Evolutionary conservation across 495 filamentous ascomycete species (phyloP), one percentile per base, ranked within the genome.

Genomic region (Penicillium canariense): DNA sequence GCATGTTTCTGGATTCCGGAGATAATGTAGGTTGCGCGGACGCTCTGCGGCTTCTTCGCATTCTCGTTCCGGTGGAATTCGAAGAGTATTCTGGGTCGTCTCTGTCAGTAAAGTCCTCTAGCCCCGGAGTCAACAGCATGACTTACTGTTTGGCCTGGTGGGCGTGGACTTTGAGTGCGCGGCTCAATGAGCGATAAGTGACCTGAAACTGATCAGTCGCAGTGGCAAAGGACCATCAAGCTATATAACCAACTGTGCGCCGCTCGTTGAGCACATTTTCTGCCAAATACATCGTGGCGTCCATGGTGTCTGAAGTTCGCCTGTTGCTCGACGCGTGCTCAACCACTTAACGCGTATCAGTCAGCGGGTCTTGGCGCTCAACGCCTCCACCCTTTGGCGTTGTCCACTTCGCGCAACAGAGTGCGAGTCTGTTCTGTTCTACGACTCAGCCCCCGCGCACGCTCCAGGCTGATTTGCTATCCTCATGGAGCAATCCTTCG

Each of bases 1-100:
- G 54, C 48, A 3, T 56, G 28, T 32, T 65, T 72, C 32, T 75
- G 78, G 34, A 73, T 67, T 18, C 94, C 94, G 50, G 86, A 84
- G 22, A 97, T 63, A 42, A 97, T 72, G 67, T 96, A 98, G 15
- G 90, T 96, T 50, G 94, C 93, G 72, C 92, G 84, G 34, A 97
- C 78, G 31, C 79, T 82, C 11, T 80, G 78, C 0, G 90, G 83
- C 39, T 84, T 88, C 65, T 87, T 90, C 28, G 75, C 77, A 70
- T 93, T 96, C 74, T 96, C 87, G 39, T 72, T 80, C 42, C 73
- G 75, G 68, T 97, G 81, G 60, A 96, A 97, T 12, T 96, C 92
- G 69, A 85, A 96, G 1, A 98, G 84, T 80, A 97, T 92, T 61
- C 92, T 94, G 44, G 11, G 17, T n/a, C 14, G 9, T 9, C 8